Conservation (phyloP, 768 basidiomycete species). For the Pleurotus salmoneostramineus region DNA sequence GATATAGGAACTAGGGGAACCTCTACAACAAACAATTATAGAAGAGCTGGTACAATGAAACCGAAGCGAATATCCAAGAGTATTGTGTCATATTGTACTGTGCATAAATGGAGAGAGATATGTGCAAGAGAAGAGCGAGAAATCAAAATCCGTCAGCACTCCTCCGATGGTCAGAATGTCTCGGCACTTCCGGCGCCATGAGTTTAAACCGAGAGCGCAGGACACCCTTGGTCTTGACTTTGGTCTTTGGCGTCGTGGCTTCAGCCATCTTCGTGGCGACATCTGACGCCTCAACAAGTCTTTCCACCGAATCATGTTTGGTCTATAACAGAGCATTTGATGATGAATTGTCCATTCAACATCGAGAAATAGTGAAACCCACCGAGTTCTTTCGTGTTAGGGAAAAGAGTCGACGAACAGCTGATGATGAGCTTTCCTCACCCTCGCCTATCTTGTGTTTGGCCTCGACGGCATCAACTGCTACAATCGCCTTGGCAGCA, state of each 20-base stretch:
- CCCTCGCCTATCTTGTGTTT: conserved; percentile 33
- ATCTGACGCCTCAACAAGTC: conserved; percentile 1
- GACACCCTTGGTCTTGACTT: conserved; percentile 21
- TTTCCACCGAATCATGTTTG: neutral
- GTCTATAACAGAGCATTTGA: neutral
- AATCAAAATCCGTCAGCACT: conserved; percentile 25
- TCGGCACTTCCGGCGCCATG: conserved; percentile 30
- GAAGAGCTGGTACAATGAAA: no score
- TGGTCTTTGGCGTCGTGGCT: conserved; percentile 12
- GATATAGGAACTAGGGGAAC: no score
- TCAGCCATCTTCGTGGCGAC: neutral
- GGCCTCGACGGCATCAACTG: conserved; percentile 54
- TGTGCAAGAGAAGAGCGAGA: neutral
- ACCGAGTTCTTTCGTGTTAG: conserved; percentile 34
- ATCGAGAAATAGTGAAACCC: conserved; percentile 16
- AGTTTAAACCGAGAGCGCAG: conserved; percentile 30
- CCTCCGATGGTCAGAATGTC: conserved; percentile 31
- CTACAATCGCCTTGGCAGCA: conserved; percentile 60
- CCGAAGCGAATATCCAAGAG: no score
- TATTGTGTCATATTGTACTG: no score
- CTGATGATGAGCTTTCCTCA: conserved; percentile 13
- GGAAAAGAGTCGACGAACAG: conserved; percentile 34
- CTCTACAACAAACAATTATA: no score
- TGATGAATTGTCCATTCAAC: neutral
- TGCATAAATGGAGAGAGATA: no score